phyloP scores from a whole-genome alignment of 2,329 filamentous ascomycete species.

The Ophiosphaerella herpotricha region DNA sequence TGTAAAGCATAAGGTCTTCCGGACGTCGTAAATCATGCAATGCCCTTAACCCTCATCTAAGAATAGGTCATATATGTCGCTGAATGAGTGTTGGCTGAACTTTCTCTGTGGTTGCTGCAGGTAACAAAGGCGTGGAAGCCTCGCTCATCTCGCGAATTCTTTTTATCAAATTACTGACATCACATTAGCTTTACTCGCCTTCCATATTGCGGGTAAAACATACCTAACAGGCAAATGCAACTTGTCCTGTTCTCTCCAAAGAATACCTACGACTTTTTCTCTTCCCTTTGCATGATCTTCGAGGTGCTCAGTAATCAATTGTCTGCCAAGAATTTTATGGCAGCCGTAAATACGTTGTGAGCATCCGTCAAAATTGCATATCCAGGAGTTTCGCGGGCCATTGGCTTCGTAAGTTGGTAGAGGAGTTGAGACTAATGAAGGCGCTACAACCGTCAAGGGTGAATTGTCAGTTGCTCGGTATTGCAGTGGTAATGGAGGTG shows the following conservation, averaged over 20 bases:
- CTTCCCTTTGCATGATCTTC: conserved; percentile 63
- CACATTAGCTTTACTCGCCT: conserved; percentile 9
- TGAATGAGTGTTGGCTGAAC: conserved; percentile 14
- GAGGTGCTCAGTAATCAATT: conserved; percentile 65
- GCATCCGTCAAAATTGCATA: conserved; percentile 68
- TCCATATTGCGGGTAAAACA: conserved; percentile 12
- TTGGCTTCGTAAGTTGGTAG: conserved; percentile 44
- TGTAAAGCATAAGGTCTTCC: too few relatives aligned
- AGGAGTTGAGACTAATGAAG: conserved; percentile 35
- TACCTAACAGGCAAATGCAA: conserved; percentile 48
- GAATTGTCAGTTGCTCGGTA: conserved; percentile 11
- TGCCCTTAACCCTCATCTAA: too few relatives aligned
- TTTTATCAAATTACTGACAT: conserved; percentile 50
- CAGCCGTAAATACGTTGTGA: conserved; percentile 66
- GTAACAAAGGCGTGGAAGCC: conserved; percentile 33
- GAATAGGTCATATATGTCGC: conserved; percentile 8
- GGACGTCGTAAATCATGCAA: too few relatives aligned
- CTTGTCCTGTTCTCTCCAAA: conserved; percentile 58
- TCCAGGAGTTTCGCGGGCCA: conserved; percentile 68
- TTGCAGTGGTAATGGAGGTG: conserved; percentile 32
- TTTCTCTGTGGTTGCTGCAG: conserved; percentile 2
- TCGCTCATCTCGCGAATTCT: conserved; percentile 51
- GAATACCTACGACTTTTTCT: conserved; percentile 55
- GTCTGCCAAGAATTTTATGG: conserved; percentile 60
- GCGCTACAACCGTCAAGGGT: conserved; percentile 13